Evolutionary conservation across 2,329 filamentous ascomycete species (phyloP).

Genomic region (Biscogniauxia mediterranea): DNA sequence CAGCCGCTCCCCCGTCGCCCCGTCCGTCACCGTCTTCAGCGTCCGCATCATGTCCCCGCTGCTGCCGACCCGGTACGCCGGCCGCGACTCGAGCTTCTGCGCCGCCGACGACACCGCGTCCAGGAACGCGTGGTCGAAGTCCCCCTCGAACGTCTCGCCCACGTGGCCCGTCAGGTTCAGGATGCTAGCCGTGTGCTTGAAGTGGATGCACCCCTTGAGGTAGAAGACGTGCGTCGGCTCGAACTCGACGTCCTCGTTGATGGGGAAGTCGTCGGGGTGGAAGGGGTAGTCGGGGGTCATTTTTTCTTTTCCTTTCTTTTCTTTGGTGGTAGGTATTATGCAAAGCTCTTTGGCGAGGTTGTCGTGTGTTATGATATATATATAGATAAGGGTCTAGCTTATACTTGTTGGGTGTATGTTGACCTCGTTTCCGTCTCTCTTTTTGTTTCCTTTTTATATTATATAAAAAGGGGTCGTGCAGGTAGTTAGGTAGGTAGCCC

Average conservation of each 20-base stretch:
- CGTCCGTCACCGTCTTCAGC: slow-evolving; percentile 32
- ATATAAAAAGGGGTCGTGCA: no score
- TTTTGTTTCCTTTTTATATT: not conserved
- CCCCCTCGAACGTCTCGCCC: slow-evolving; percentile 23
- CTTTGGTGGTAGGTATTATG: not conserved
- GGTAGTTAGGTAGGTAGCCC: no score
- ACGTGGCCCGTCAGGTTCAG: slow-evolving; percentile 27
- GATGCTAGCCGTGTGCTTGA: slow-evolving; percentile 33
- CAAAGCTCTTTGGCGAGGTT: not conserved
- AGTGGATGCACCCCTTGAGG: slow-evolving; percentile 34
- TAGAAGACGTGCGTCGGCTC: slow-evolving; percentile 29
- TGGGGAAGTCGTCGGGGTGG: slow-evolving; percentile 34
- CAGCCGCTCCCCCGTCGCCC: slow-evolving; percentile 21
- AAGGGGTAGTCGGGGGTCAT: slow-evolving; percentile 32
- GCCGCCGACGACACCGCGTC: slow-evolving; percentile 23
- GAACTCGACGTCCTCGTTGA: slow-evolving; percentile 27
- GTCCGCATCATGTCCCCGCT: slow-evolving; percentile 38
- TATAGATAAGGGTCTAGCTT: no score
- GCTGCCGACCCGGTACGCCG: slow-evolving; percentile 28
- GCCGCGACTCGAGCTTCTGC: slow-evolving; percentile 18
- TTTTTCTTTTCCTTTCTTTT: slow-evolving; percentile 1
- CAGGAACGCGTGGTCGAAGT: slow-evolving; percentile 32
- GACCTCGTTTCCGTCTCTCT: no score
- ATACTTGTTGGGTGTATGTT: no score
- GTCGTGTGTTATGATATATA: not conserved